Base-by-base conservation (phyloP, 1,284 basidiomycete genomes). In the Singerocomus inundabilis region DNA sequence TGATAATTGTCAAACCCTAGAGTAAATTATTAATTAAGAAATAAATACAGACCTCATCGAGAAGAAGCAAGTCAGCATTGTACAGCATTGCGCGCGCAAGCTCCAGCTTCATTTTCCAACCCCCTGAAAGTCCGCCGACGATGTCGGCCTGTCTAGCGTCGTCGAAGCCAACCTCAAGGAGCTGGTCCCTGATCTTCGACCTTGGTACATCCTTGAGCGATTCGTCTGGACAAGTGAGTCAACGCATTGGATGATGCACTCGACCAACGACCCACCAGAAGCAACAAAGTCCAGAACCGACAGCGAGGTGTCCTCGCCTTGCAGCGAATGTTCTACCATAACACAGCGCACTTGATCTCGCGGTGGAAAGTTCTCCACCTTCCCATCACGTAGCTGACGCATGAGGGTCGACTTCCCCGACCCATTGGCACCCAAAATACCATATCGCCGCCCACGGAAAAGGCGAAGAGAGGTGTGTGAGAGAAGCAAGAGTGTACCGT, bases 31-130 rank as follows among this genome's bases (percentile, higher is more conserved):
- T 48, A 56, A 66, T 64, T 60, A 51, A 51, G 33, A 56, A 59
- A 49, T 4, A 47, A 21, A 53, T 33, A 56, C 52, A 48, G 37
- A 86, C 84, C 76, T 89, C 87, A 68, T 94, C 93, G 46, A 98
- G 83, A 48, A 98, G 78, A 41, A 98, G 79, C 46, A 98, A 82
- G 72, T 98, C 94, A 33, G 95, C 97, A 63, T 94, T 91, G 74
- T 95, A 95, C 46, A 97, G 74, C 92, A 97, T 97, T n/a, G 94
- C 94, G 61, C 93, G 78, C 13, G 88, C 93, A 42, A 90, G 81
- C 74, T 89, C 96, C 55, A 93, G 82, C 76, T 93, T 93, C 96
- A 99, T 99, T 79, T 99, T 99, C 96, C 96, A 99, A 45, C 97
- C 96, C 70, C 97, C 97, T 18, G 94, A 98, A 52, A 98, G 77